These are phyloP conservation scores for Globisporangium takayamanum DNA, from an alignment of 352 stramenopile genomes.

Conservation along the genomic window DNA sequence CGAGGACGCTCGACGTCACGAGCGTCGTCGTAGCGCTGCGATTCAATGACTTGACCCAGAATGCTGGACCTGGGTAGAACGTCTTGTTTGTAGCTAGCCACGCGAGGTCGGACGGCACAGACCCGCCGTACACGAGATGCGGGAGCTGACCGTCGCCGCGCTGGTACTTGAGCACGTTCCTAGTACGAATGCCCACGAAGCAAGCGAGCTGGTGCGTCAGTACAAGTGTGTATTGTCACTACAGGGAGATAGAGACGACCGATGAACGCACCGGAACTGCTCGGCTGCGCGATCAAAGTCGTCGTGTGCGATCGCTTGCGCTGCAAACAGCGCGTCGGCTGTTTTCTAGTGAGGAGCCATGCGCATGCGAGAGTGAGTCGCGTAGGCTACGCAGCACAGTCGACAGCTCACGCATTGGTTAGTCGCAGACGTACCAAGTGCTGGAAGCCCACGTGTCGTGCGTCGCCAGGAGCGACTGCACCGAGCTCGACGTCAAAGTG, in stretches of 20 bases:
- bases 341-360: conserved; percentile 35
- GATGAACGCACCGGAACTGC: conserved; percentile 46
- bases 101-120: conserved; percentile 29
- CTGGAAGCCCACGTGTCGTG: conserved; percentile 60
- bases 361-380: background rate
- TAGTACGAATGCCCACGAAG: conserved; percentile 5
- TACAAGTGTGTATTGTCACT: background rate
- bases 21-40: background rate
- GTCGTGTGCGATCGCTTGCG: conserved; percentile 71
- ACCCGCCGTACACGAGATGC: conserved; percentile 72
- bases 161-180: conserved; percentile 54
- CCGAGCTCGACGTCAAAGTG: conserved; percentile 68
- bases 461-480: conserved; percentile 46
- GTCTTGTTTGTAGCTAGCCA: conserved; percentile 69
- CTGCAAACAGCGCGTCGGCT: conserved; percentile 64
- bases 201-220: background rate
- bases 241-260: background rate
- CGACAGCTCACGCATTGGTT: background rate
- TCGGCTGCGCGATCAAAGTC: conserved; percentile 54
- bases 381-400: background rate
- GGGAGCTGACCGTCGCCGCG: conserved; percentile 48
- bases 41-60: conserved; percentile 27
- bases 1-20: conserved; percentile 49
- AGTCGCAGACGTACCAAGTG: conserved; percentile 39
- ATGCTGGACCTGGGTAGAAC: conserved; percentile 73